Conservation (phyloP, 805 yeast genomes). For the Helenozyma baotianmanensis region DNA sequence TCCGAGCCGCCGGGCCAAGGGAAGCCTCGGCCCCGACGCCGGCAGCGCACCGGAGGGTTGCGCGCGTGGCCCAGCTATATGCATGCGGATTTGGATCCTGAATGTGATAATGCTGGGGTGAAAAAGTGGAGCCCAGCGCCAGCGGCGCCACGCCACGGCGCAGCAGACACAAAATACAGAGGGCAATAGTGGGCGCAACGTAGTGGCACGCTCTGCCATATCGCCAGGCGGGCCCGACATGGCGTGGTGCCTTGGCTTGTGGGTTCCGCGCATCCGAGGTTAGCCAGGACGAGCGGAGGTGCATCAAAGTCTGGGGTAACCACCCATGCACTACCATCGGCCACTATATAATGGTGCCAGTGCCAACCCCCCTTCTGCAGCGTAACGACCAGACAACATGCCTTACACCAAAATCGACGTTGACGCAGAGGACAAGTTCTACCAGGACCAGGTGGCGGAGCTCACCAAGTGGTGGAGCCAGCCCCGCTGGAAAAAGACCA, state of each 20-base stretch:
- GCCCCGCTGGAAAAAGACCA: constrained; percentile 87
- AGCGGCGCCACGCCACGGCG: too few relatives aligned
- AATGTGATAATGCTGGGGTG: too few relatives aligned
- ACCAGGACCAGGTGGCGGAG: constrained; percentile 64
- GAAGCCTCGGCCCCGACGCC: constrained; percentile 5
- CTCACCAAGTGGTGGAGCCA: constrained; percentile 88
- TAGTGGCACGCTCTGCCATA: too few relatives aligned
- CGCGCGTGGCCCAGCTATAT: too few relatives aligned
- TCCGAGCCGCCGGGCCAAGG: constrained; percentile 3
- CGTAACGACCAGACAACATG: constrained; percentile 18
- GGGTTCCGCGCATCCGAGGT: too few relatives aligned
- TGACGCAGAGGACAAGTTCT: constrained; percentile 58
- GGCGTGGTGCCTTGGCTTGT: too few relatives aligned
- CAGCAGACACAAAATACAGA: too few relatives aligned
- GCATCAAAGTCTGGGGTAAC: constrained; percentile 10
- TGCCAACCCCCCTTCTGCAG: not conserved
- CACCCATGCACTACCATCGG: not conserved
- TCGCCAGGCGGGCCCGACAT: too few relatives aligned
- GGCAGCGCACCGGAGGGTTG: too few relatives aligned
- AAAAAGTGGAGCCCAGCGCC: too few relatives aligned
- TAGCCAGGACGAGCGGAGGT: constrained; percentile 1
- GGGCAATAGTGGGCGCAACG: too few relatives aligned
- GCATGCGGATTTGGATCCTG: too few relatives aligned
- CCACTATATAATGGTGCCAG: not conserved
- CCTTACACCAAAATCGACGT: constrained; percentile 57